Percentiles rank a stretch among this genome's conserved stretches.
These are phyloP conservation scores for Podila epicladia DNA, from an alignment of 192 early-diverging fungal species.

Conservation along the genomic window DNA sequence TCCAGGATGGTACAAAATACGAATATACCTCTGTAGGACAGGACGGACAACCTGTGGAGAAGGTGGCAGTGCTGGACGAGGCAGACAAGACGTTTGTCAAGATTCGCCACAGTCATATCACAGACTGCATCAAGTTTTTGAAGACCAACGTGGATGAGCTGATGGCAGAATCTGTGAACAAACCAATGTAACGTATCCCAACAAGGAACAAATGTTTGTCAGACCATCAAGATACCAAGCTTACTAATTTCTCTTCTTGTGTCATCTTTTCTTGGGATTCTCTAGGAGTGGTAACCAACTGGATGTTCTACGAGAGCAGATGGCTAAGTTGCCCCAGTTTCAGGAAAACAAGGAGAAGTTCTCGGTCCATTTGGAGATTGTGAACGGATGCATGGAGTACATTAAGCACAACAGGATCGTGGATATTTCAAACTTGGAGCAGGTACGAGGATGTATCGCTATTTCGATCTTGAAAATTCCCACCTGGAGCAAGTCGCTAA, in stretches of 20 bases:
- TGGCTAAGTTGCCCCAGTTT: conserved; percentile 88
- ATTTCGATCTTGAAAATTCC: too few species aligned
- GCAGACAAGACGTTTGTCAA: conserved; percentile 80
- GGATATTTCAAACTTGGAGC: conserved; percentile 79
- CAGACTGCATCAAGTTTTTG: conserved; percentile 79
- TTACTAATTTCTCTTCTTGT: neutral
- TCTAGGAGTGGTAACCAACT: conserved; percentile 62
- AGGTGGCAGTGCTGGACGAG: conserved; percentile 73
- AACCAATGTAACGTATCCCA: conserved; percentile 10
- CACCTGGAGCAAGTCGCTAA: too few species aligned
- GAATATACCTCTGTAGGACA: conserved; percentile 59
- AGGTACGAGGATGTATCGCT: conserved; percentile 27
- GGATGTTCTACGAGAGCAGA: conserved; percentile 86
- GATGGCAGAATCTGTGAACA: conserved; percentile 54
- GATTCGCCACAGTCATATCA: conserved; percentile 86
- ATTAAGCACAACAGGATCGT: conserved; percentile 76
- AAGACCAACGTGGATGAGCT: conserved; percentile 79
- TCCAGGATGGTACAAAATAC: conserved; percentile 75
- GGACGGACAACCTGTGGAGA: conserved; percentile 60
- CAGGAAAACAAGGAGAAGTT: conserved; percentile 67
- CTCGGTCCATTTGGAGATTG: conserved; percentile 79
- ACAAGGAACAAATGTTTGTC: neutral
- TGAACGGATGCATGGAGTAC: conserved; percentile 77
- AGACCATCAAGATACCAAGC: too few species aligned
- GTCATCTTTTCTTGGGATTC: neutral